Conservation (phyloP, 202 grass and related monocot species). For the Panicum virgatum region DNA sequence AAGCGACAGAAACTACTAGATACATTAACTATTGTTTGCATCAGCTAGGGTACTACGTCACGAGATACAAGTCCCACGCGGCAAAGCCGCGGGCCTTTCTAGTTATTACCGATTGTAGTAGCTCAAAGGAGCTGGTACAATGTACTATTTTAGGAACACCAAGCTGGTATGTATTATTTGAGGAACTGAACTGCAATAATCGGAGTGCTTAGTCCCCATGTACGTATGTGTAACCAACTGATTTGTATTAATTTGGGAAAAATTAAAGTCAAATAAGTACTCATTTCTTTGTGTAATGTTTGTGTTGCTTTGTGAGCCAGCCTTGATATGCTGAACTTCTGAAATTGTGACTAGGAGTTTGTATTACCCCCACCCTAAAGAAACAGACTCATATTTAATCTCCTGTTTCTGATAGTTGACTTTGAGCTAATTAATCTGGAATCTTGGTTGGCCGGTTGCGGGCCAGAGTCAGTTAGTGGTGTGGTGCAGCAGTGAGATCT, state of each 20-base stretch:
- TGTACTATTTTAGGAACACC: conserved; percentile 8
- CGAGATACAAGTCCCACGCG: no score
- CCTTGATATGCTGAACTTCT: neutral
- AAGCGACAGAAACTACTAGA: no score
- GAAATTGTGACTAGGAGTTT: neutral
- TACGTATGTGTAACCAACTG: neutral
- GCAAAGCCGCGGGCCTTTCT: no score
- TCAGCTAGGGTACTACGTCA: no score
- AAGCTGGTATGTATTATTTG: conserved; percentile 10
- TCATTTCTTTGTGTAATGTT: neutral
- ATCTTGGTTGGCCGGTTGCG: conserved; percentile 32
- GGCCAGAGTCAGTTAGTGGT: conserved; percentile 17
- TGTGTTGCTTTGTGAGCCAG: neutral
- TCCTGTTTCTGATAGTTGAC: conserved; percentile 3
- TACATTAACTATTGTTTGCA: no score
- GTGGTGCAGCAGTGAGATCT: conserved; percentile 48
- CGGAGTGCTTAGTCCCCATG: neutral
- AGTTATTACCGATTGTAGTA: neutral
- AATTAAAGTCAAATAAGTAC: neutral
- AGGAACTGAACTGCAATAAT: conserved; percentile 23
- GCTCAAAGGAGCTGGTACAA: conserved; percentile 3
- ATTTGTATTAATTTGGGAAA: neutral
- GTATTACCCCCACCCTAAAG: neutral
- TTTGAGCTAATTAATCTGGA: conserved; percentile 23
- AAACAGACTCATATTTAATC: neutral